Evolutionary conservation across 164 flowering plant species (phyloP).

Genomic region (Vitis vinifera): ASM3070453v1 NC_081819.1:14279001-14279500

Average conservation of each 20-base stretch:
- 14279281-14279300: slow-evolving; percentile 85
- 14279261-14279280: slow-evolving; percentile 75
- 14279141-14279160: too few species aligned
- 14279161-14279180: not conserved
- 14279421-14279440: slow-evolving; percentile 94
- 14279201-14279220: slow-evolving; percentile 98
- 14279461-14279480: slow-evolving; percentile 79
- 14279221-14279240: slow-evolving; percentile 83
- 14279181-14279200: slow-evolving; percentile 40
- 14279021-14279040: slow-evolving; percentile 79
- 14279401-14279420: slow-evolving; percentile 75
- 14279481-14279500: slow-evolving; percentile 83
- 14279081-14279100: too few species aligned
- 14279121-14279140: not conserved
- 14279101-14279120: too few species aligned
- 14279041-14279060: slow-evolving; percentile 94
- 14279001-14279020: slow-evolving; percentile 60
- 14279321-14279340: slow-evolving; percentile 95
- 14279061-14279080: slow-evolving; percentile 18
- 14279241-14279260: slow-evolving; percentile 52
- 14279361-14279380: slow-evolving; percentile 77
- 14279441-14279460: slow-evolving; percentile 93
- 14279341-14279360: slow-evolving; percentile 79
- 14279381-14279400: slow-evolving; percentile 65
- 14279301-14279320: slow-evolving; percentile 92